Base-by-base conservation (phyloP, 169 alveolate species). In the Babesia gibsoni region DNA sequence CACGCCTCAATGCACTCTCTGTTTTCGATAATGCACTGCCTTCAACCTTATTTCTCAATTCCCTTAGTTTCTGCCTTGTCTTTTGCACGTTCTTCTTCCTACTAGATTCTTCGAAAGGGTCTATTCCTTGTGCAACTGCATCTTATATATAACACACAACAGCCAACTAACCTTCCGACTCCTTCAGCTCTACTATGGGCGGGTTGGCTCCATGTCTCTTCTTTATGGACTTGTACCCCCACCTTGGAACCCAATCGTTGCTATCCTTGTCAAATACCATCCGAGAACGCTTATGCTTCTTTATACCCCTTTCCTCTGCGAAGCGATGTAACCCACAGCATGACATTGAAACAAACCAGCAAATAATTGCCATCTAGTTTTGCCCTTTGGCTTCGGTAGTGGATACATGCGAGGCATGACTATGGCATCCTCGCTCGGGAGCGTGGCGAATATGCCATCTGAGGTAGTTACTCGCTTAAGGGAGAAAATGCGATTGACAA, bases 231-330 rank as follows among this genome's bases (percentile, higher is more conserved):
- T 75, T 82, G 52, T 73, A 72, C 1, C 93, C 93, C 93, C 93
- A 88, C 16, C 93, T 81, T 22, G 93, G 92, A 7, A 84, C 90
- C 93, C 93, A 88, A 46, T 87, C 93, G 52, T 67, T 57, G 35
- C 42, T 48, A 1, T 56, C 43, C 49, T 82, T 88, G 53, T 75
- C 90, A 72, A 83, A 88, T 2, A 88, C 92, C 37, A 70, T 52
- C 16, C 92, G 73, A 4, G 90, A 73, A 8, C 91, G 72, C 59
- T 87, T 86, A 56, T 67, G 66, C 82, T 88, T 88, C 68, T 46
- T 61, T 23, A 88, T 88, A 37, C 92, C 91, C 42, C 87, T 65
- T 30, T 70, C 67, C 66, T 79, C 88, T 79, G 54, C 52, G 25
- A 27, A 14, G 3, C 9, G 49, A 43, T 18, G 22, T 65, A 16